A percentile compares a stretch with the other conserved stretches of the same genome.
Conservation (phyloP, 331 rosid genomes). For the Acacia concinna region DNA sequence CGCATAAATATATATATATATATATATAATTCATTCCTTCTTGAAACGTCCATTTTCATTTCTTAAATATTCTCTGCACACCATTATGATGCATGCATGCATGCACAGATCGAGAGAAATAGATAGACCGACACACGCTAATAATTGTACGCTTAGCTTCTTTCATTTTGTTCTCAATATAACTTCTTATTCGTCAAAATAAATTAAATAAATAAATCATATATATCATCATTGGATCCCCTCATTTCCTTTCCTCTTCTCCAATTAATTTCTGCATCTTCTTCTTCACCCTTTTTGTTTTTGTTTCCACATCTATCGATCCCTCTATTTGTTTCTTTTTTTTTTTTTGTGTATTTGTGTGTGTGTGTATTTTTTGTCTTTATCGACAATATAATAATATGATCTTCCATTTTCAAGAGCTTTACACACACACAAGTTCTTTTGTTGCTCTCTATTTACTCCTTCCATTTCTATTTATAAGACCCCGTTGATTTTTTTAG, state of each 20-base stretch:
- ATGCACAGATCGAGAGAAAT: too few species aligned
- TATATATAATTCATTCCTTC: not conserved
- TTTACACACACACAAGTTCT: too few species aligned
- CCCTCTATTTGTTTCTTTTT: not conserved
- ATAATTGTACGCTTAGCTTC: not conserved
- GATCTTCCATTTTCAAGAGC: not conserved
- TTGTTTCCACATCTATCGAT: not conserved
- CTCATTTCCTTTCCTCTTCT: not conserved
- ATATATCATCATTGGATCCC: not conserved
- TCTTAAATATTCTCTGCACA: not conserved
- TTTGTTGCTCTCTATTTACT: too few species aligned
- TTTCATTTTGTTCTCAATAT: not conserved
- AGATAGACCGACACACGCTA: not conserved
- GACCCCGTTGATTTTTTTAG: too few species aligned
- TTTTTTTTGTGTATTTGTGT: too few species aligned
- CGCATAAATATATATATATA: too few species aligned
- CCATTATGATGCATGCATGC: not conserved
- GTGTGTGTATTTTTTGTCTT: not conserved
- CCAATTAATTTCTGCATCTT: not conserved
- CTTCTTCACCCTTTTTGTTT: not conserved
- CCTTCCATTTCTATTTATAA: too few species aligned
- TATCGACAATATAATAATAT: too few species aligned
- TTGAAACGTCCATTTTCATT: conserved; percentile 58
- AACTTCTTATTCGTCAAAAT: not conserved
- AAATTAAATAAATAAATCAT: too few species aligned